Percentiles rank a stretch among this genome's conserved stretches.
These are phyloP conservation scores for Emmonsiellopsis sp. DNA, from an alignment of 2,329 filamentous ascomycete species.

Conservation along the genomic window DNA sequence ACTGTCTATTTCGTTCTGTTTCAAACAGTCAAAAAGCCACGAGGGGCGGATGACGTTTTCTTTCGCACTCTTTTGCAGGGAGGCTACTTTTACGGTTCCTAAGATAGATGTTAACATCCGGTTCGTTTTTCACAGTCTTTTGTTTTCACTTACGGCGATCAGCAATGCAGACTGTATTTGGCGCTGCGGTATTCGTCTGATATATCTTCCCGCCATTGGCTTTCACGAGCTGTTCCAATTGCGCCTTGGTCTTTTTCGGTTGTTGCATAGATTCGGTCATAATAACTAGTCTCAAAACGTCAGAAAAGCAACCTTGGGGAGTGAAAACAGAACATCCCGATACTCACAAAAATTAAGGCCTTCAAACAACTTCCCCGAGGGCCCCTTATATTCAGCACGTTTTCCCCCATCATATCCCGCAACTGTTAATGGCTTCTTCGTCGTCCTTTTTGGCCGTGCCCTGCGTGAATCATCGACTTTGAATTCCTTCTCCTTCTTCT, in stretches of 20 bases:
- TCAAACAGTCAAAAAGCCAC: constrained; percentile 79
- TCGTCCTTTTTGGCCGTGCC: constrained; percentile 48
- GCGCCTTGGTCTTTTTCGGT: constrained; percentile 62
- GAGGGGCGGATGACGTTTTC: constrained; percentile 65
- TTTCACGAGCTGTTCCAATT: constrained; percentile 74
- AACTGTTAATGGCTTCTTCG: constrained; percentile 61
- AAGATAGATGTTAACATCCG: constrained; percentile 25
- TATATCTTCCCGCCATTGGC: constrained; percentile 70
- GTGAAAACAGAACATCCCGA: constrained; percentile 1
- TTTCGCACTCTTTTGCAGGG: constrained; percentile 62
- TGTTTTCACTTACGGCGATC: constrained; percentile 52
- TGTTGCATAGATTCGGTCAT: constrained; percentile 50
- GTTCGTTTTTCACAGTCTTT: not conserved
- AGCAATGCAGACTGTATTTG: constrained; percentile 61
- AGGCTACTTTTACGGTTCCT: constrained; percentile 67
- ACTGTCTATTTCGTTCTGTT: constrained; percentile 45
- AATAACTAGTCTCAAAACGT: constrained; percentile 37
- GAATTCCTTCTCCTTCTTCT: constrained; percentile 63
- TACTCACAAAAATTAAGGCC: constrained; percentile 62
- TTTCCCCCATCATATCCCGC: constrained; percentile 55
- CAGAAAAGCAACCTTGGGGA: constrained; percentile 7
- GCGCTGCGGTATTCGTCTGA: constrained; percentile 57
- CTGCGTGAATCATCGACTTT: constrained; percentile 60
- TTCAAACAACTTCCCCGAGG: constrained; percentile 58
- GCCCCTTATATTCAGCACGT: constrained; percentile 45